phyloP scores from a whole-genome alignment of 176 grass and related monocot species.

The Triticum turgidum region DNA sequence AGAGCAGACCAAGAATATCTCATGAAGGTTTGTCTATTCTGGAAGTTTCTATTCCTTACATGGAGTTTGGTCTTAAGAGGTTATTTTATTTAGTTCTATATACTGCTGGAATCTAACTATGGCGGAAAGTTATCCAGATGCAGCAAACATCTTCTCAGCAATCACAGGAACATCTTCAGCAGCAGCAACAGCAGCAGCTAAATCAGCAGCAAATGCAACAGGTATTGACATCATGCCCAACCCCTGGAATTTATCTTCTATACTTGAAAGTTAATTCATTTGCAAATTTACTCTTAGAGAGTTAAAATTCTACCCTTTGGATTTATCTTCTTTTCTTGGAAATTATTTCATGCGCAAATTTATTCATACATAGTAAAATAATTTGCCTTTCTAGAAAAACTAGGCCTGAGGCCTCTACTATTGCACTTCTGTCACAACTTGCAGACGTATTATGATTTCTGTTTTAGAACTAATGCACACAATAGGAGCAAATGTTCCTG shows the following conservation, averaged over 20 bases:
- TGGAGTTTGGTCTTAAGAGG: constrained; percentile 15
- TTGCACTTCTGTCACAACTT: neutral
- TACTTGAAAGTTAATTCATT: neutral
- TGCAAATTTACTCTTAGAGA: neutral
- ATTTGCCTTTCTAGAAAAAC: neutral
- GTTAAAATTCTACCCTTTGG: neutral
- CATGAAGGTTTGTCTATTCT: constrained; percentile 66
- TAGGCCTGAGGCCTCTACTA: neutral
- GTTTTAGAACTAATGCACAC: neutral
- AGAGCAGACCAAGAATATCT: constrained; percentile 77
- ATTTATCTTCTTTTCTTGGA: neutral
- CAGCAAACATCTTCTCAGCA: constrained; percentile 82
- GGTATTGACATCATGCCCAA: constrained; percentile 32
- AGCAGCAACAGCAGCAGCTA: constrained; percentile 73
- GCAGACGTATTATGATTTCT: neutral
- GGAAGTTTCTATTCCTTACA: neutral
- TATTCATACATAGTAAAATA: neutral
- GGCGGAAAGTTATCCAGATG: constrained; percentile 65
- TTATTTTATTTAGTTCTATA: constrained; percentile 13
- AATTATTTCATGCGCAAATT: neutral
- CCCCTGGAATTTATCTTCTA: constrained; percentile 9
- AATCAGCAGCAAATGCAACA: constrained; percentile 78
- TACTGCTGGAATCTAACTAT: constrained; percentile 31
- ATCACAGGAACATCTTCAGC: constrained; percentile 70
- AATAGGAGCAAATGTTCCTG: neutral